Percentiles rank a stretch among this genome's conserved stretches.
phyloP scores from a whole-genome alignment of 140 eudicot genomes.

The Anethum foeniculum region DNA sequence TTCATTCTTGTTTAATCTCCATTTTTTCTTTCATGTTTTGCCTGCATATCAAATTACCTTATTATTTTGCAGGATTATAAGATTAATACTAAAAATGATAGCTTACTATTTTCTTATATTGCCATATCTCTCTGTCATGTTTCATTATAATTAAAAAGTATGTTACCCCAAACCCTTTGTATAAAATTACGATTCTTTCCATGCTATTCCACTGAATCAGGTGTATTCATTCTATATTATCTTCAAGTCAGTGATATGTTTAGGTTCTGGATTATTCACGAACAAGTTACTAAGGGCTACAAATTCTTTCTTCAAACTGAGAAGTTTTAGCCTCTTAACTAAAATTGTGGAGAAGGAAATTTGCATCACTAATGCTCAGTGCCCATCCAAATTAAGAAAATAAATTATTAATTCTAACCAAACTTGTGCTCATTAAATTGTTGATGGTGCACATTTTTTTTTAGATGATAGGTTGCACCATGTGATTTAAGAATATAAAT shows the following conservation, averaged over 20 bases:
- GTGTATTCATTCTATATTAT: too few species aligned
- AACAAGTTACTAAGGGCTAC: not conserved
- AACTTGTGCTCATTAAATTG: too few species aligned
- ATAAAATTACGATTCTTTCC: too few species aligned
- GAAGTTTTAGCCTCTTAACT: not conserved
- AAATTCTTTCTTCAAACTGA: too few species aligned
- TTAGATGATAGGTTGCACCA: not conserved
- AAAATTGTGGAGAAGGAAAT: not conserved
- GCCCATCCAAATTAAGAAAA: not conserved
- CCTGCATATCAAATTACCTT: not conserved
- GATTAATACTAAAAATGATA: not conserved
- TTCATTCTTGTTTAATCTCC: too few species aligned
- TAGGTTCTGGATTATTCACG: not conserved
- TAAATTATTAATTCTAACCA: not conserved
- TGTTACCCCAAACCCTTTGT: too few species aligned
- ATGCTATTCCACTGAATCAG: not conserved
- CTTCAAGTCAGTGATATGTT: not conserved
- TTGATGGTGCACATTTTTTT: not conserved
- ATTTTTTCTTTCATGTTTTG: too few species aligned
- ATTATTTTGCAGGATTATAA: not conserved
- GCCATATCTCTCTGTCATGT: not conserved
- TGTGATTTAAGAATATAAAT: not conserved
- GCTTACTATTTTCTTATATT: too few species aligned
- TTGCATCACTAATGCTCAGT: not conserved
- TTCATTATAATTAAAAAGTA: too few species aligned